Conservation (phyloP, 495 filamentous ascomycete species). For the Friedmanniomyces simplex region DNA sequence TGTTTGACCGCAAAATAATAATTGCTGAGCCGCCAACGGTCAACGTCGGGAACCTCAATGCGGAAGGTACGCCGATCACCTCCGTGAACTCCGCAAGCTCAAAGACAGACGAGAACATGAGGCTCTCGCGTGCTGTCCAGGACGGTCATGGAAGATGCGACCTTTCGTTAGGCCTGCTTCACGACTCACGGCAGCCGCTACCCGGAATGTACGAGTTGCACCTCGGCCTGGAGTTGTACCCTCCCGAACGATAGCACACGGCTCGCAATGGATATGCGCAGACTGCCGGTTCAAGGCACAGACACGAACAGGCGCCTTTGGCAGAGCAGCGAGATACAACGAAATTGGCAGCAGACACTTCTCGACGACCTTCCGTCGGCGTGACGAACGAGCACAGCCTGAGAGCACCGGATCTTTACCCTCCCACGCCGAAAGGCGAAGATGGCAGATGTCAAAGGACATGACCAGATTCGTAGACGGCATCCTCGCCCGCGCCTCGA, state of each 20-base stretch:
- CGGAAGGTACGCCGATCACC: background rate
- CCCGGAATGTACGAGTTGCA: background rate
- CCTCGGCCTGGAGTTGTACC: background rate
- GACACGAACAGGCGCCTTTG: background rate
- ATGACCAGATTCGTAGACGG: constrained; percentile 78
- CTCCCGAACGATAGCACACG: background rate
- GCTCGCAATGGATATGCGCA: constrained; percentile 1
- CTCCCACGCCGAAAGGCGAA: constrained; percentile 61
- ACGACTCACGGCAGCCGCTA: background rate
- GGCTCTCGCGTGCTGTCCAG: background rate
- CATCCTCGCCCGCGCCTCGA: constrained; percentile 70
- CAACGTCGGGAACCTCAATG: background rate
- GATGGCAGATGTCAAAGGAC: constrained; percentile 61
- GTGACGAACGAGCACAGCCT: background rate
- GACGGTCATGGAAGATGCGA: background rate
- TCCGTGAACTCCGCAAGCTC: background rate
- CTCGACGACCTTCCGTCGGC: background rate
- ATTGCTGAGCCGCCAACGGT: constrained; percentile 13
- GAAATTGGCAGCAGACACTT: background rate
- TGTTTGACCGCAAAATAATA: background rate
- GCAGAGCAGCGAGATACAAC: background rate
- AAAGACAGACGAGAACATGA: background rate
- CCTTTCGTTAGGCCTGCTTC: background rate
- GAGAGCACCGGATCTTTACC: constrained; percentile 40
- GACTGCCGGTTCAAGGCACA: constrained; percentile 1